Conservation (phyloP, 306 rosid species). For the Morella rubra region DNA sequence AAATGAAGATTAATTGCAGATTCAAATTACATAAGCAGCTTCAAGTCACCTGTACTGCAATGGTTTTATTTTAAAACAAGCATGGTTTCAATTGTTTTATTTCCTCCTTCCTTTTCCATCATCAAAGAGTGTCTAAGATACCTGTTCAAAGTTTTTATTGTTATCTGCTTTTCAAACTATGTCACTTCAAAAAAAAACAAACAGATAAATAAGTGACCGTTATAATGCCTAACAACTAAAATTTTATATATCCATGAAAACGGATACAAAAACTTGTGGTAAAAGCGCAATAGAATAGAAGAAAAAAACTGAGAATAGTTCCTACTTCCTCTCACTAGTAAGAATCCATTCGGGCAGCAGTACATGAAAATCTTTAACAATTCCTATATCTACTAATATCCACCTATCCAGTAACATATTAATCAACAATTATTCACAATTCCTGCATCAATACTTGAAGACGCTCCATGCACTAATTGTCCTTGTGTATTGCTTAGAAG, state of each 20-base stretch:
- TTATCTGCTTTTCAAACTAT: no score
- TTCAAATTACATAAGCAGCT: neutral
- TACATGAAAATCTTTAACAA: slow-evolving; percentile 22
- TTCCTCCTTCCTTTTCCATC: no score
- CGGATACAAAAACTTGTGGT: neutral
- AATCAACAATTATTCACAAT: slow-evolving; percentile 36
- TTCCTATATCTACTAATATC: slow-evolving; percentile 35
- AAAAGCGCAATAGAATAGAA: neutral
- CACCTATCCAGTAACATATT: slow-evolving; percentile 40
- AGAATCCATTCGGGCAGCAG: slow-evolving; percentile 8
- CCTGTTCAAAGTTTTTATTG: no score
- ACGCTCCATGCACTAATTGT: neutral
- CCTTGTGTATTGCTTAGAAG: no score
- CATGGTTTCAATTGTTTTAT: no score
- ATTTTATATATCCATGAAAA: neutral
- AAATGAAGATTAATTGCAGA: neutral
- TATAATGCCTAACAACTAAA: neutral
- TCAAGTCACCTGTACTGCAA: neutral
- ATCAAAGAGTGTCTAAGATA: no score
- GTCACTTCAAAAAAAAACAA: neutral
- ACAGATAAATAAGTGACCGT: neutral
- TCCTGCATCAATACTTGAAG: slow-evolving; percentile 37
- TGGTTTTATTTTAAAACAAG: no score
- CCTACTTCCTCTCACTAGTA: slow-evolving; percentile 21
- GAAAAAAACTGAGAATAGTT: slow-evolving; percentile 11